Base-by-base conservation (phyloP, 139 green algal genomes). In the Haematococcus lacustris region DNA sequence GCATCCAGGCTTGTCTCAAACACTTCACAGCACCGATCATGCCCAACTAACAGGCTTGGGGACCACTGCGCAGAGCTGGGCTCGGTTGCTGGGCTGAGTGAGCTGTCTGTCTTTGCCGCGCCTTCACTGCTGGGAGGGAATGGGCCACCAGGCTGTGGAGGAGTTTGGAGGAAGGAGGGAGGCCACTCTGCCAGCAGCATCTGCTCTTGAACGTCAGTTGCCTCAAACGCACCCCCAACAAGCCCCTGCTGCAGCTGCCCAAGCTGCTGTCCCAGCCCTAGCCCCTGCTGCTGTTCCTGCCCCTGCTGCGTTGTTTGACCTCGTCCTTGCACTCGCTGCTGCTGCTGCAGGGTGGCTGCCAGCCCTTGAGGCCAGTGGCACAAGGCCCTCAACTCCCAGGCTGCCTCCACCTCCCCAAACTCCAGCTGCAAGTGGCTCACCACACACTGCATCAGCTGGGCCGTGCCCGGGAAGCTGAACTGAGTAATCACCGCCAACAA, bases 301-400 rank as follows among this genome's bases (percentile, higher is more conserved):
- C n/a, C n/a, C n/a, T n/a, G n/a, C n/a, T 57, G 47, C 21, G 47
- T 21, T 13, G 13, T 21, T 57, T 21, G 21, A 57, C 21, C 13
- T 57, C 26, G 57, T 13, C 23, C 30, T 43, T 39, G 30, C 61
- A 39, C 30, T 40, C 40, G 47, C 39, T 38, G 61, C 41, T 66
- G 9, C 25, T 71, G 68, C 51, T 47, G 28, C 40, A 23, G 35
- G 32, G 34, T 71, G 34, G 28, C 30, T 13, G 53, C 25, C 4
- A 30, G 26, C 43, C 35, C 63, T 57, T 51, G 63, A 39, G 51
- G 32, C 64, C 71, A 32, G 41, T 80, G 70, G 23, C 80, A 63
- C 63, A 83, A 64, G 0, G 88, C 88, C 0, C 78, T 75, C 66
- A 93, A 61, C 39, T 90, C 84, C 76, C 78, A 89, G 9, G 83